phyloP scores from a whole-genome alignment of 768 basidiomycete species.

The Naganishia vaughanmartiniae region DNA sequence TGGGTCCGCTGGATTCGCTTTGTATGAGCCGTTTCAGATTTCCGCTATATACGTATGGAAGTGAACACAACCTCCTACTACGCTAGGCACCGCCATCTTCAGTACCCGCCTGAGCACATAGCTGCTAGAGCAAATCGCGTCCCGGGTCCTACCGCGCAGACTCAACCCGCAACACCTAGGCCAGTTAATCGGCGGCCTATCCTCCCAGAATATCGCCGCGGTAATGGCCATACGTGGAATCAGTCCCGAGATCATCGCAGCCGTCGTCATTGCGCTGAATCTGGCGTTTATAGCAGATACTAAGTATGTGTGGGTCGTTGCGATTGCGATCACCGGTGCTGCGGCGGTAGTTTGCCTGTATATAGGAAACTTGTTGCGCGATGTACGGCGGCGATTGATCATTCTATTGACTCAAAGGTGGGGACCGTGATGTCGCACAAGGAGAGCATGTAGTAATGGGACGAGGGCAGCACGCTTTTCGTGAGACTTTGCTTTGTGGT shows the following conservation, averaged over 20 bases:
- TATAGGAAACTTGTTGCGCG: background rate
- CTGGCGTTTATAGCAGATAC: background rate
- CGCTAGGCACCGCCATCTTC: constrained; percentile 10
- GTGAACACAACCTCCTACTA: background rate
- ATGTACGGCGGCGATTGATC: constrained; percentile 10
- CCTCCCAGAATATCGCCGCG: background rate
- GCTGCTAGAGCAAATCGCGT: background rate
- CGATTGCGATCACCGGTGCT: background rate
- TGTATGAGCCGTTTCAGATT: background rate
- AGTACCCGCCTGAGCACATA: background rate
- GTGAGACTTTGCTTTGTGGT: too few species aligned
- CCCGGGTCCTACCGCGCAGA: background rate
- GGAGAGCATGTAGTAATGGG: background rate
- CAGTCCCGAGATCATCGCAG: background rate
- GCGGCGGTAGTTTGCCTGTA: background rate
- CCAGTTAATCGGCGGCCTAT: background rate
- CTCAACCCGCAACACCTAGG: constrained; percentile 5
- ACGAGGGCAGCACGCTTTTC: too few species aligned
- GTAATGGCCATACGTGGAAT: constrained; percentile 3
- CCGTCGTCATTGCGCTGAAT: background rate
- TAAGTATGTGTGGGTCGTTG: constrained; percentile 9
- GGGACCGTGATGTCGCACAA: background rate
- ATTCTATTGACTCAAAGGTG: background rate
- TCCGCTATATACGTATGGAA: background rate
- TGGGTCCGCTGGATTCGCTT: background rate